A percentile compares a stretch with the other conserved stretches of the same genome.
These are phyloP conservation scores for Chaetomiaceae sp. DNA, from an alignment of 2,329 filamentous ascomycete genomes.

Conservation along the genomic window DNA sequence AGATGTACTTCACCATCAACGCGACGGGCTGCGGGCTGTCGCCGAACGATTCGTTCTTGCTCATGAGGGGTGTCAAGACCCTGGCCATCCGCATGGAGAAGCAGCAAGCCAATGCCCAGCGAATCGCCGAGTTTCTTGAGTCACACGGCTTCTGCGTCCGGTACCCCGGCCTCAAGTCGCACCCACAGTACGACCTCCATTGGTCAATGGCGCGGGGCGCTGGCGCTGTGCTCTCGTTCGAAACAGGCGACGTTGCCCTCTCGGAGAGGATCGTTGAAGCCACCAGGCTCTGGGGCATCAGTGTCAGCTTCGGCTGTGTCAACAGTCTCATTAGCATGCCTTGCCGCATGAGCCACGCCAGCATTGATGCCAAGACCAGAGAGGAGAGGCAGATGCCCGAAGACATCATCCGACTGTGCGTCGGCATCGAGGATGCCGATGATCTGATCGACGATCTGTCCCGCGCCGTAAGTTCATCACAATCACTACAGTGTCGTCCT, in stretches of 20 bases:
- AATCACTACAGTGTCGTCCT: neutral
- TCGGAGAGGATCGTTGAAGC: conserved; percentile 93
- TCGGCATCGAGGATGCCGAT: conserved; percentile 88
- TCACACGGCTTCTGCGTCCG: conserved; percentile 86
- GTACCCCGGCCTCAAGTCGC: conserved; percentile 87
- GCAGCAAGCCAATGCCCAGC: conserved; percentile 87
- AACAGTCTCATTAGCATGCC: conserved; percentile 99
- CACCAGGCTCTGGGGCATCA: conserved; percentile 87
- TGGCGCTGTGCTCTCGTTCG: conserved; percentile 90
- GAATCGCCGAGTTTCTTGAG: conserved; percentile 89
- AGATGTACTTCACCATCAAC: conserved; percentile 96
- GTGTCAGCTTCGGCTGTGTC: conserved; percentile 95
- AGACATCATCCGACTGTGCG: conserved; percentile 90
- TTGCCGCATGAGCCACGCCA: conserved; percentile 98
- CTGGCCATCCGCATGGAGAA: conserved; percentile 98
- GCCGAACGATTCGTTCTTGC: conserved; percentile 91
- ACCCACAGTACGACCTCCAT: conserved; percentile 94
- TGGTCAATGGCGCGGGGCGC: conserved; percentile 92
- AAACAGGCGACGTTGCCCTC: conserved; percentile 78
- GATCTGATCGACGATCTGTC: conserved; percentile 91
- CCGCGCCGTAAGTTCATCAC: conserved; percentile 64
- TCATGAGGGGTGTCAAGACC: conserved; percentile 94
- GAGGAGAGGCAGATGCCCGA: conserved; percentile 88
- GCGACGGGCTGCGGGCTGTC: conserved; percentile 88
- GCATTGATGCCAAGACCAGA: conserved; percentile 91